These are phyloP conservation scores for Colletotrichum sp. DNA, from an alignment of 2,329 filamentous ascomycete genomes.

Conservation along the genomic window DNA sequence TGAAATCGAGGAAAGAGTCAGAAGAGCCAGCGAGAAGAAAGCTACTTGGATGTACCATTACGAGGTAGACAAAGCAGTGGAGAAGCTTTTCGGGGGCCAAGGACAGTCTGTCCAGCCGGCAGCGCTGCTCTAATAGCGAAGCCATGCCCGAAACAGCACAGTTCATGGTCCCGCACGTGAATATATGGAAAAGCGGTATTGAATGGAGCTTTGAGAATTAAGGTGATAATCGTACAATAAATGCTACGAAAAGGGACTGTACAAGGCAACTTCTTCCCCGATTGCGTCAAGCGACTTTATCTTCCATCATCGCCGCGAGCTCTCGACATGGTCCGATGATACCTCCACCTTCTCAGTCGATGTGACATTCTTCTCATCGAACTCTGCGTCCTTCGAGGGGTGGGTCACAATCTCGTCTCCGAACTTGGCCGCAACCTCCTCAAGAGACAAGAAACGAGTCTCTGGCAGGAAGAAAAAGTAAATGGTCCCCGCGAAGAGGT, in stretches of 20 bases:
- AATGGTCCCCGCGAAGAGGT: constrained; percentile 30
- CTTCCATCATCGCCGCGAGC: not conserved
- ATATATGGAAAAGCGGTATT: accelerated
- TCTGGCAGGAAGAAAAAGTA: constrained; percentile 39
- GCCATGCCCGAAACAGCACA: accelerated
- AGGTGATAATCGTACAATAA: accelerated
- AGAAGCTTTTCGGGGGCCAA: not conserved
- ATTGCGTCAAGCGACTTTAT: accelerated
- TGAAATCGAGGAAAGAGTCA: constrained; percentile 28
- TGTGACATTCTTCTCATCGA: not conserved
- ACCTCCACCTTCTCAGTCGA: not conserved
- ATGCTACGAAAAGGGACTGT: accelerated
- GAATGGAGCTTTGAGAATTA: accelerated
- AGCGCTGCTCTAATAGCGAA: not conserved
- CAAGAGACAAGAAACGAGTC: constrained; percentile 35
- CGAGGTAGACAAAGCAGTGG: constrained; percentile 22
- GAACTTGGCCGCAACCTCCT: constrained; percentile 36
- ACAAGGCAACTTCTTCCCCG: accelerated
- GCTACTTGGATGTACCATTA: constrained; percentile 32
- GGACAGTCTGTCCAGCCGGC: not conserved
- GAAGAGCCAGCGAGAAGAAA: constrained; percentile 24
- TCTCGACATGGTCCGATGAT: not conserved
- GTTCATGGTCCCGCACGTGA: accelerated
- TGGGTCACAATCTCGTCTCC: constrained; percentile 28
- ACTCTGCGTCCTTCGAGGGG: not conserved